Evolutionary conservation across 1,284 basidiomycete genomes (phyloP), one percentile per base, ranked within the genome.

Genomic region (Moesziomyces globuligerus): DNA sequence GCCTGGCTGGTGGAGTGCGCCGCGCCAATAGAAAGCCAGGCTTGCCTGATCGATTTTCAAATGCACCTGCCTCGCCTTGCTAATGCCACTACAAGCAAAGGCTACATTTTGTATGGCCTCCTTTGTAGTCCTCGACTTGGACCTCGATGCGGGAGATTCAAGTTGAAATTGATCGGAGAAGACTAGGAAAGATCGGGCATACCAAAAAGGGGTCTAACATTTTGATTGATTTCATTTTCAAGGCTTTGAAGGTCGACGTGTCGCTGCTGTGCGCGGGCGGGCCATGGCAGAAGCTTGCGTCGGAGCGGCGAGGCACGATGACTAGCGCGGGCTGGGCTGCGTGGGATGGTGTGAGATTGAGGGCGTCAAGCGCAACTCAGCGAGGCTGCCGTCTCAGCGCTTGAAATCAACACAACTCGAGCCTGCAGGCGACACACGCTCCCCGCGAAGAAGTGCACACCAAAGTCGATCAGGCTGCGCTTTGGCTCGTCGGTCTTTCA

Each of bases 31-130:
- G 39, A 18, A 45, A 23, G 53, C 46, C 43, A 36, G 43, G 39
- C 52, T 48, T 45, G 52, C 52, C 52, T 55, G 52, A 55, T 55
- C 52, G 20, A 9, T 43, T 43, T 43, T n/a, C n/a, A n/a, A n/a
- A n/a, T n/a, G n/a, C n/a, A n/a, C n/a, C n/a, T n/a, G n/a, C n/a
- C n/a, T n/a, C n/a, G n/a, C n/a, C n/a, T n/a, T n/a, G n/a, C n/a
- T n/a, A n/a, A n/a, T n/a, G n/a, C n/a, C n/a, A n/a, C n/a, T n/a
- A n/a, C n/a, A n/a, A n/a, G n/a, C n/a, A n/a, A n/a, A n/a, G n/a
- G n/a, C n/a, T n/a, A n/a, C n/a, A n/a, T n/a, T n/a, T n/a, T n/a
- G n/a, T n/a, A n/a, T n/a, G n/a, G n/a, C n/a, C n/a, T n/a, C n/a
- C n/a, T n/a, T n/a, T n/a, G n/a, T n/a, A n/a, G n/a, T n/a, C n/a